Percentiles rank a stretch among this genome's conserved stretches.
These are phyloP conservation scores for Phytophthora tentaculata DNA, from an alignment of 352 stramenopile species.

Conservation along the genomic window DNA sequence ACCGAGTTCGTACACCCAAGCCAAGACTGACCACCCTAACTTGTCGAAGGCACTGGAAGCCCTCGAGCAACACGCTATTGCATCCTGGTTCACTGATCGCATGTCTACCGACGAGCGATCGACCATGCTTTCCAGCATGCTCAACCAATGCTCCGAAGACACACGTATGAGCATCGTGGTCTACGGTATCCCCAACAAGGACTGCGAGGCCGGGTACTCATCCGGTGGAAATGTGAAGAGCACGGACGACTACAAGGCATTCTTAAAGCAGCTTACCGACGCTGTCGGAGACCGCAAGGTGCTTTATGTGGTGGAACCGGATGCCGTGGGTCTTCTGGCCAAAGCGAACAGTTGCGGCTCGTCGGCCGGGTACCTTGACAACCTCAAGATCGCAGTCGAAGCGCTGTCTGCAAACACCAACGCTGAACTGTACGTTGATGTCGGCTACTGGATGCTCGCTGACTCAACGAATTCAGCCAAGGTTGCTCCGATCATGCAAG, in stretches of 20 bases:
- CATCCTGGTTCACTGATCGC: conserved; percentile 63
- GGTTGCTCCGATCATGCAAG: conserved; percentile 43
- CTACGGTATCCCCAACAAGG: conserved; percentile 80
- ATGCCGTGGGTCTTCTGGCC: conserved; percentile 58
- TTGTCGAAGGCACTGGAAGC: conserved; percentile 39
- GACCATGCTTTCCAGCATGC: conserved; percentile 34
- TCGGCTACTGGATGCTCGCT: conserved; percentile 65
- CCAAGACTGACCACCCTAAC: conserved; percentile 43
- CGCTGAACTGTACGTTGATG: conserved; percentile 67
- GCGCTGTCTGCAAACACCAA: conserved; percentile 58
- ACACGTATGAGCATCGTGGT: conserved; percentile 59
- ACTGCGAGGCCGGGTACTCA: conserved; percentile 67
- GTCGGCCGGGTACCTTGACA: conserved; percentile 49
- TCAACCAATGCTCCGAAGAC: conserved; percentile 41
- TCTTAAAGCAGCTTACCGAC: conserved; percentile 46
- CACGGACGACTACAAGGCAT: conserved; percentile 51
- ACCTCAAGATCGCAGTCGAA: conserved; percentile 49
- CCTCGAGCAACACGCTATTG: conserved; percentile 48
- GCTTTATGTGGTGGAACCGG: conserved; percentile 75
- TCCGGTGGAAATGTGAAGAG: conserved; percentile 43
- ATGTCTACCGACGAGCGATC: conserved; percentile 25
- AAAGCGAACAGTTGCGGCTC: conserved; percentile 52
- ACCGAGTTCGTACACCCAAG: conserved; percentile 33
- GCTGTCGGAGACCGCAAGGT: conserved; percentile 59
- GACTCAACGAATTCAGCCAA: conserved; percentile 24